phyloP scores from a whole-genome alignment of 768 basidiomycete genomes.

The Xanthoconium stramineum region DNA sequence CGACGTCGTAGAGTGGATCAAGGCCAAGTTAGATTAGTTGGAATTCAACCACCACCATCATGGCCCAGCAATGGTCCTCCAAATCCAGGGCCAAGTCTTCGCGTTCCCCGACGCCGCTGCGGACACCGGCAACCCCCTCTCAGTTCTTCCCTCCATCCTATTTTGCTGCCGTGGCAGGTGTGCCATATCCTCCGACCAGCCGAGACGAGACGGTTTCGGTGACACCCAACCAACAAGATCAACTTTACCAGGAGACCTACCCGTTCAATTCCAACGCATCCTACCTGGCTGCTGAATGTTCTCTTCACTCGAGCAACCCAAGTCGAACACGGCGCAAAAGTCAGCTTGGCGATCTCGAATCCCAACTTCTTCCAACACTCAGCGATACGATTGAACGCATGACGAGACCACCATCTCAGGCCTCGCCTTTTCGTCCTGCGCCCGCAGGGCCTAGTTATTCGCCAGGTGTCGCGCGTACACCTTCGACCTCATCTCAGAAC shows the following conservation, averaged over 20 bases:
- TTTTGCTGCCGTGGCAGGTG: slow-evolving; percentile 51
- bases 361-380: slow-evolving; percentile 64
- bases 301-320: neutral
- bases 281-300: slow-evolving; percentile 1
- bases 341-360: slow-evolving; percentile 52
- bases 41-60: slow-evolving; percentile 8
- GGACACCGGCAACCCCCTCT: slow-evolving; percentile 28
- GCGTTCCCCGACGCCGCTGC: slow-evolving; percentile 39
- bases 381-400: slow-evolving; percentile 72
- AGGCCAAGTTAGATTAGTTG: slow-evolving; percentile 16
- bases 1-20: slow-evolving; percentile 39
- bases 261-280: slow-evolving; percentile 18
- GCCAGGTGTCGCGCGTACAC: slow-evolving; percentile 11
- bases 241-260: neutral
- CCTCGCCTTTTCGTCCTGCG: slow-evolving; percentile 6
- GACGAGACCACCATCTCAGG: slow-evolving; percentile 52
- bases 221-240: slow-evolving; percentile 1
- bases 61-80: slow-evolving; percentile 1
- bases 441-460: slow-evolving; percentile 2
- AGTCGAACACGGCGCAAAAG: slow-evolving; percentile 32
- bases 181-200: slow-evolving; percentile 19
- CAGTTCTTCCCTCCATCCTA: slow-evolving; percentile 54
- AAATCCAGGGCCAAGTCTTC: slow-evolving; percentile 33
- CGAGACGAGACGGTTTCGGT: neutral
- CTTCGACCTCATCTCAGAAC: slow-evolving; percentile 19